phyloP scores from a whole-genome alignment of 352 stramenopile species.

The Globisporangium spiculum region DNA sequence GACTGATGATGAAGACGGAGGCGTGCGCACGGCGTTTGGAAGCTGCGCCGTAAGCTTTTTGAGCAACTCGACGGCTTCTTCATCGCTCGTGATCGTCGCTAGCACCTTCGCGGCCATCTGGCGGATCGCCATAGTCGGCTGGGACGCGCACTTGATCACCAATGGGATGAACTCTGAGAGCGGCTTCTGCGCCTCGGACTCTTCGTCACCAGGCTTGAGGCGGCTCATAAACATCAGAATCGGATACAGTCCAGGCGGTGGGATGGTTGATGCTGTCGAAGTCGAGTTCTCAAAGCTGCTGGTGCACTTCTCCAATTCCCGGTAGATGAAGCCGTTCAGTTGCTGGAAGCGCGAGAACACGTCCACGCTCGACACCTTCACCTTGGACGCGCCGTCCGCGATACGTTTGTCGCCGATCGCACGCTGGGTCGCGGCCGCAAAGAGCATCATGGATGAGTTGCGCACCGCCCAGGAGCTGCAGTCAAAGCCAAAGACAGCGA shows the following conservation, averaged over 20 bases:
- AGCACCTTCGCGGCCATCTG: conserved; percentile 81
- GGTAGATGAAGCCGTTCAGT: conserved; percentile 59
- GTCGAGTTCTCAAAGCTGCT: conserved; percentile 16
- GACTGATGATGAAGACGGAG: background rate
- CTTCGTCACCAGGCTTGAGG: conserved; percentile 61
- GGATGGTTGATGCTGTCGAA: conserved; percentile 7
- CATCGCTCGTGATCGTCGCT: conserved; percentile 57
- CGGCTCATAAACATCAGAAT: conserved; percentile 80
- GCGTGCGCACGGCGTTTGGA: conserved; percentile 30
- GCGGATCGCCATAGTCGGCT: conserved; percentile 72
- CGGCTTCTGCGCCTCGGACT: conserved; percentile 23
- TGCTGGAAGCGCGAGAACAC: conserved; percentile 81
- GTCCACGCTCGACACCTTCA: conserved; percentile 63
- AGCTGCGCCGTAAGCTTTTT: conserved; percentile 34
- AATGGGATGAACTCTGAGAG: conserved; percentile 63
- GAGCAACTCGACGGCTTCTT: conserved; percentile 46
- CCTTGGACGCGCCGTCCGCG: conserved; percentile 58
- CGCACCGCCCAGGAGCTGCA: conserved; percentile 84
- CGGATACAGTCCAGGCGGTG: conserved; percentile 64
- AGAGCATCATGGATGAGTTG: conserved; percentile 93
- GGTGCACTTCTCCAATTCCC: conserved; percentile 47
- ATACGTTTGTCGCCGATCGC: conserved; percentile 83
- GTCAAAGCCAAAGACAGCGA: conserved; percentile 83
- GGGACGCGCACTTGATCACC: conserved; percentile 60
- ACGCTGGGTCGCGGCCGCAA: conserved; percentile 74